Evolutionary conservation across 2,329 filamentous ascomycete species (phyloP), one percentile per base, ranked within the genome.

Genomic region (Pseudocercospora crystallina): DNA sequence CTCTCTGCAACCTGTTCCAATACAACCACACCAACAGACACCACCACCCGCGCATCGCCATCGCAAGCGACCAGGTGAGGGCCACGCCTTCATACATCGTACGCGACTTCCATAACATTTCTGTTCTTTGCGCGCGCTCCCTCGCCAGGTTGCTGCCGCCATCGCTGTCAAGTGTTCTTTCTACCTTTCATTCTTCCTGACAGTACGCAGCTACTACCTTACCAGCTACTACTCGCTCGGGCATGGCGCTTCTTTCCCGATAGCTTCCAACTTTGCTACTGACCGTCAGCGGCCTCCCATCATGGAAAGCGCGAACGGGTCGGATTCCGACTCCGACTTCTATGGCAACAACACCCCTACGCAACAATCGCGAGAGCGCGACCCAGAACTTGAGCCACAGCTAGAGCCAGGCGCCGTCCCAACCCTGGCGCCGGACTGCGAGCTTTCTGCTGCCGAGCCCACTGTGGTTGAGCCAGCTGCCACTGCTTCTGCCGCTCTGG

Each of bases 321-420:
- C 53, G 15, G 47, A 51, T 0, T 51, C 53, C 15, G 51, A 51
- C 31, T 56, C 56, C 40, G 46, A 57, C 49, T 44, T 58, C 40
- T 59, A 56, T 39, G 34, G 35, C 26, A 33, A 33, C 43, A 38
- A 47, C 36, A 31, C 44, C 11, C 20, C 20, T 26, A 26, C 20
- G 7, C 20, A 26, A 26, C 20, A 26, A 26, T 7, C 7, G 20
- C 20, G 20, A 26, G 20, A 26, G 20, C 20, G 20, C 20, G 20
- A 26, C 20, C 20, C 20, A 26, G 20, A 26, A 26, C 4, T 7
- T 26, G 20, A 26, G 7, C 4, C 20, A 26, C 20, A 26, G 20
- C 20, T 7, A 26, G 20, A 26, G 20, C 20, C 20, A 26, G 20
- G 29, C 42, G n/a, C 20, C 20, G 20, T 26, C 3, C 20, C 3